Base-by-base conservation (phyloP, 2,329 filamentous ascomycete genomes). In the Ceratocystis ficicola region DNA sequence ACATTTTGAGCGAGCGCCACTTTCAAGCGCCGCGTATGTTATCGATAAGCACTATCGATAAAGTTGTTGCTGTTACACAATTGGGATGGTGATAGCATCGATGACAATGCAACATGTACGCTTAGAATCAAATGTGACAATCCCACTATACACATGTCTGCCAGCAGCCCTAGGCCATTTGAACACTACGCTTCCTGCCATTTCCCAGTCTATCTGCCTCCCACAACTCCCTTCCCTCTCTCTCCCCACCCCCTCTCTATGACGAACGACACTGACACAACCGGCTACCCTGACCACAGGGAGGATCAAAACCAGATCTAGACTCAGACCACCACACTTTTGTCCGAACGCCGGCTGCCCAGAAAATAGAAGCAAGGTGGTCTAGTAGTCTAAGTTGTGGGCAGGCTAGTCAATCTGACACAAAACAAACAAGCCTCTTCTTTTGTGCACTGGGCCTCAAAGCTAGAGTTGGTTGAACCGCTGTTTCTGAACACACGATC, bases 401-500 rank as follows among this genome's bases (percentile, higher is more conserved):
- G 50, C 8, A 15, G 20, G n/a, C 6, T 55, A 28, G 17, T 6
- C 30, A 28, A 15, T 15, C 28, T 59, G 28, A 2, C 52, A 36
- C 28, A 20, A 59, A 32, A 3, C 25, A 59, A 32, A 30, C 32
- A 32, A n/a, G 15, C 28, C 28, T 59, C 28, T 17, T 41, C 36
- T 41, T 41, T 41, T 30, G 28, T 59, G 17, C 52, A 17, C 17
- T 17, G 5, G 52, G 32, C 20, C 52, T 59, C 52, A 32, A 32
- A 32, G 28, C 32, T 10, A n/a, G 52, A 20, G 52, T 12, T 59
- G 28, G 28, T 59, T 32, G 52, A 25, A 59, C 52, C 28, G 22
- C 25, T 10, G 52, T 59, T 59, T 30, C 52, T 32, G 52, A 59
- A 59, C 52, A 59, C 52, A 59, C 52, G 52, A 59, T 59, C 52